A percentile compares a stretch with the other conserved stretches of the same genome.
Conservation (phyloP, 2,329 filamentous ascomycete species). For the Teratosphaeria nubilosa region DNA sequence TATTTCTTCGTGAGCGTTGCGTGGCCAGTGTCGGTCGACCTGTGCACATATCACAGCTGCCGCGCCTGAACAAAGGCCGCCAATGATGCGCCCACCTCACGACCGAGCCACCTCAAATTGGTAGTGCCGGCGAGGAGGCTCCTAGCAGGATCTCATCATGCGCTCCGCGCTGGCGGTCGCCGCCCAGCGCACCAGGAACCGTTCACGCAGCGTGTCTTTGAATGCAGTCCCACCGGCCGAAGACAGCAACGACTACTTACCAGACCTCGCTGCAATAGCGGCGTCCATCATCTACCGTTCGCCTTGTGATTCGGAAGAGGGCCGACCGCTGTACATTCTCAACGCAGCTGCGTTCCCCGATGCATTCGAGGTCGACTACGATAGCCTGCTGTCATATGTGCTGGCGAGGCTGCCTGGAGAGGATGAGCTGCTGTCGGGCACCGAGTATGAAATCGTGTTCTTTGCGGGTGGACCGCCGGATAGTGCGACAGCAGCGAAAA, state of each 20-base stretch:
- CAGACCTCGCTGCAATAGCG: conserved; percentile 38
- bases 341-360: conserved; percentile 49
- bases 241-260: conserved; percentile 38
- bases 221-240: conserved; percentile 37
- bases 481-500: conserved; percentile 34
- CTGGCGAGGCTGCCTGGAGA: conserved; percentile 45
- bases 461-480: conserved; percentile 45
- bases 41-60: not conserved
- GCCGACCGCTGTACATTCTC: conserved; percentile 44
- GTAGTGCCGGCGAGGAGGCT: not conserved
- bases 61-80: not conserved
- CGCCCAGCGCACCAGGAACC: conserved; percentile 12
- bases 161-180: conserved; percentile 21
- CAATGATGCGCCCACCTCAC: not conserved
- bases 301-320: conserved; percentile 39
- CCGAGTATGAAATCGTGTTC: conserved; percentile 48
- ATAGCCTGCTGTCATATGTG: conserved; percentile 45
- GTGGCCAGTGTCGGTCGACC: not conserved
- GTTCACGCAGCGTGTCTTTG: conserved; percentile 32
- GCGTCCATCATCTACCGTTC: conserved; percentile 46
- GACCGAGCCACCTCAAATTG: not conserved
- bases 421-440: conserved; percentile 43
- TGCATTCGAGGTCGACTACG: conserved; percentile 44
- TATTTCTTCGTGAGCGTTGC: not conserved
- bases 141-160: conserved; percentile 9